Percentiles rank a stretch among this genome's conserved stretches.
phyloP scores from a whole-genome alignment of 2,329 filamentous ascomycete species.

The Xylariales sp. region DNA sequence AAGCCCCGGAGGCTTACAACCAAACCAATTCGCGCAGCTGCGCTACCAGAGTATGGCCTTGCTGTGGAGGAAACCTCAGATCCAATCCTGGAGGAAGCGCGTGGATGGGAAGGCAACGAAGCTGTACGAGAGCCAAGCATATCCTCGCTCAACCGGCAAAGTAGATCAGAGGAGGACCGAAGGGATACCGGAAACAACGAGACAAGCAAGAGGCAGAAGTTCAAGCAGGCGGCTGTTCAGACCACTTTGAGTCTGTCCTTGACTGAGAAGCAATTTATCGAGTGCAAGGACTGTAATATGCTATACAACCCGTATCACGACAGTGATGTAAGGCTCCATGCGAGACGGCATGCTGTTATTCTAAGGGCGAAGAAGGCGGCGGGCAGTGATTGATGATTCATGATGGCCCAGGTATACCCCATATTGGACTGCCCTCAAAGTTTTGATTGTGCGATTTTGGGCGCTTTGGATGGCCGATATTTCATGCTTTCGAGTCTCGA shows the following conservation, averaged over 20 bases:
- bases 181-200: neutral
- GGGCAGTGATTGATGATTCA: too few relatives aligned
- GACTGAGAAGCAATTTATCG: conserved; percentile 31
- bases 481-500: too few relatives aligned
- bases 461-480: too few relatives aligned
- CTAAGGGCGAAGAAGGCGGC: too few relatives aligned
- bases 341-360: conserved; percentile 30
- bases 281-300: conserved; percentile 38
- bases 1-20: conserved; percentile 30
- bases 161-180: conserved; percentile 7
- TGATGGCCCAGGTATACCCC: too few relatives aligned
- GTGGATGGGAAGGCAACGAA: neutral
- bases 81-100: neutral
- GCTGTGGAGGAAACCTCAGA: conserved; percentile 11
- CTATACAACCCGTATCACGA: conserved; percentile 41
- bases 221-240: conserved; percentile 29
- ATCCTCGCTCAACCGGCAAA: conserved; percentile 12
- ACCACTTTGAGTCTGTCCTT: conserved; percentile 36
- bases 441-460: too few relatives aligned
- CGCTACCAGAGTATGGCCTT: conserved; percentile 6
- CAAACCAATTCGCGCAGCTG: conserved; percentile 11
- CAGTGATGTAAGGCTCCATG: conserved; percentile 37
- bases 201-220: conserved; percentile 7
- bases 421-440: too few relatives aligned
- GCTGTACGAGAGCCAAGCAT: conserved; percentile 4